These are phyloP conservation scores for Hypoxylon sp. DNA, from an alignment of 2,329 filamentous ascomycete species.

Conservation along the genomic window DNA sequence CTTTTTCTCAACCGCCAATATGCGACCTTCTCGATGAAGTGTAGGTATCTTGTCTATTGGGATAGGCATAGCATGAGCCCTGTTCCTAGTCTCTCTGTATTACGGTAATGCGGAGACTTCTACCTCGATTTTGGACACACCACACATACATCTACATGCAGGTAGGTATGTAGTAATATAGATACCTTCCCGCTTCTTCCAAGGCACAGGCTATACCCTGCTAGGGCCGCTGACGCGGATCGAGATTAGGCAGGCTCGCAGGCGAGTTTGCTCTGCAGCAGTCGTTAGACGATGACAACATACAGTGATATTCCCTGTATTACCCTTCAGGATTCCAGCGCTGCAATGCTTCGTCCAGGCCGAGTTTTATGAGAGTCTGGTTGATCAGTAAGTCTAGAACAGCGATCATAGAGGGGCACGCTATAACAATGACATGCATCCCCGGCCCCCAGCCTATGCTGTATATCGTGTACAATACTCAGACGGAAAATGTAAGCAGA, in stretches of 20 bases:
- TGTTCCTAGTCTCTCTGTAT: slow-evolving; percentile 14
- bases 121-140: slow-evolving; percentile 11
- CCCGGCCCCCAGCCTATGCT: slow-evolving; percentile 27
- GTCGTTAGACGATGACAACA: slow-evolving; percentile 11
- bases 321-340: slow-evolving; percentile 21
- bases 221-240: slow-evolving; percentile 15
- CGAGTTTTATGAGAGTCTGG: slow-evolving; percentile 34
- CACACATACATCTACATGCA: too few relatives aligned
- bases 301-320: slow-evolving; percentile 18
- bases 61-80: slow-evolving; percentile 15
- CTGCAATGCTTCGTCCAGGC: slow-evolving; percentile 36
- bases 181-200: not conserved
- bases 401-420: slow-evolving; percentile 27
- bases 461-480: slow-evolving; percentile 10
- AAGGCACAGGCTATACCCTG: slow-evolving; percentile 11
- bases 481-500: slow-evolving; percentile 17
- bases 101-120: slow-evolving; percentile 3
- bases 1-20: slow-evolving; percentile 4
- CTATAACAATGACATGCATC: slow-evolving; percentile 41
- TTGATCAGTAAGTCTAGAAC: slow-evolving; percentile 41
- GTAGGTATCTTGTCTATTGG: slow-evolving; percentile 7
- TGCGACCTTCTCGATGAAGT: slow-evolving; percentile 14
- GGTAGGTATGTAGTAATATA: slow-evolving; percentile 3
- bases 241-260: slow-evolving; percentile 28
- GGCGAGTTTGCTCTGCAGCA: slow-evolving; percentile 21